Evolutionary conservation across 805 yeast genomes (phyloP), one percentile per base, ranked within the genome.

Genomic region (Priceomyces medius): DNA sequence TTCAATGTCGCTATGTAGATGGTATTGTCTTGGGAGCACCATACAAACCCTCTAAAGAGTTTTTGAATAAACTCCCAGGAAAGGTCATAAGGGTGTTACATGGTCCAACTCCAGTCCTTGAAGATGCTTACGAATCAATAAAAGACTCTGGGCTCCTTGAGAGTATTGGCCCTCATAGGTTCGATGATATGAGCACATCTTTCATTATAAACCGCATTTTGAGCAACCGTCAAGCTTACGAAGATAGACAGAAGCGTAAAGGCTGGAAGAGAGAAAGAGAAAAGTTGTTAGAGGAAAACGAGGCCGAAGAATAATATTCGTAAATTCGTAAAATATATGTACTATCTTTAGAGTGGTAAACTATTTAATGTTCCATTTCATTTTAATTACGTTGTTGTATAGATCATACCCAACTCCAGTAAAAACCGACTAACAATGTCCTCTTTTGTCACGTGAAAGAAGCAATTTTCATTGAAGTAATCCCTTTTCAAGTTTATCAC

Each of bases 1-100:
- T 93, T 53, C 97, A 91, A 62, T 88, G 97, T 63, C 75, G 76
- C 41, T 85, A 85, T 51, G 88, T 89, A 21, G 95, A 88, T 56
- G 88, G 85, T 1, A 71, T 88, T 3, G 68, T 93, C 0, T 59
- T 91, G 27, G 85, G 81, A 2, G 87, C 87, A 1, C 90, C 91
- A 13, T 73, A 70, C 47, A 50, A 48, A 3, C 81, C 85, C 14
- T 63, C 70, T 4, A 8, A 27, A 5, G 48, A 53, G 3, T 81
- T 72, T 44, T 50, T 81, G 19, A 45, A 46, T 3, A 49, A 52
- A 14, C 59, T 80, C 35, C 69, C 73, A 8, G 71, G 68, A 4
- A 50, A 58, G 20, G 64, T 72, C 14, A 45, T 49, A 5, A 55
- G 58, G 28, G 78, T 81, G 7, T 71, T 66, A 56, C 85, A 80